A percentile compares a stretch with the other conserved stretches of the same genome.
Evolutionary conservation across 75 land plant genomes (phyloP).

Genomic region (Selaginella moellendorffii): DNA sequence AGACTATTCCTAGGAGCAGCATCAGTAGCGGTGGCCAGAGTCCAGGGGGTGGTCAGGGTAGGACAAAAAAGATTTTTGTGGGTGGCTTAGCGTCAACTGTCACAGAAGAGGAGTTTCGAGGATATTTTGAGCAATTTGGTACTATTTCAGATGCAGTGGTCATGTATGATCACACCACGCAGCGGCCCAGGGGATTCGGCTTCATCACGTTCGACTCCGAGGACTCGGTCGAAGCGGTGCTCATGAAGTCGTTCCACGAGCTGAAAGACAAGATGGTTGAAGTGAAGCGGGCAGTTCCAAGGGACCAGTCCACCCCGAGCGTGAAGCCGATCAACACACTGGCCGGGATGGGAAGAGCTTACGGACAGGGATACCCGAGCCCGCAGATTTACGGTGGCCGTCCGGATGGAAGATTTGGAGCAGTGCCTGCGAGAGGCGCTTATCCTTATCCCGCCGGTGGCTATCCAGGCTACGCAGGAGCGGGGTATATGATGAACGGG

Average conservation of each 20-base stretch:
- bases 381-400: background rate
- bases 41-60: slow-evolving; percentile 7
- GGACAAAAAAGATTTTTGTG: slow-evolving; percentile 9
- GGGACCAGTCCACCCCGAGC: background rate
- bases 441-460: background rate
- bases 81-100: slow-evolving; percentile 11
- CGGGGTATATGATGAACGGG: background rate
- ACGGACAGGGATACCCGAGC: slow-evolving; percentile 4
- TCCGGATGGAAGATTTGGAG: background rate
- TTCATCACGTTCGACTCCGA: slow-evolving; percentile 7
- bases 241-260: slow-evolving; percentile 1
- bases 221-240: background rate
- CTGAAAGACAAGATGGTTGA: slow-evolving; percentile 3
- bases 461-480: background rate
- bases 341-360: background rate
- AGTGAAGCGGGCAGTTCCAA: slow-evolving; percentile 5
- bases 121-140: slow-evolving; percentile 11
- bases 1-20: slow-evolving; percentile 6
- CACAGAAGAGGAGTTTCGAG: slow-evolving; percentile 2
- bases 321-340: background rate
- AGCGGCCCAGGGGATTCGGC: slow-evolving; percentile 6
- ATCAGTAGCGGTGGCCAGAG: background rate
- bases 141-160: slow-evolving; percentile 9
- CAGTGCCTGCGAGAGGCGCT: background rate
- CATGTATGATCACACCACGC: slow-evolving; percentile 9